phyloP scores from a whole-genome alignment of 2,329 filamentous ascomycete genomes.

The Clarireedia homoeocarpa region DNA sequence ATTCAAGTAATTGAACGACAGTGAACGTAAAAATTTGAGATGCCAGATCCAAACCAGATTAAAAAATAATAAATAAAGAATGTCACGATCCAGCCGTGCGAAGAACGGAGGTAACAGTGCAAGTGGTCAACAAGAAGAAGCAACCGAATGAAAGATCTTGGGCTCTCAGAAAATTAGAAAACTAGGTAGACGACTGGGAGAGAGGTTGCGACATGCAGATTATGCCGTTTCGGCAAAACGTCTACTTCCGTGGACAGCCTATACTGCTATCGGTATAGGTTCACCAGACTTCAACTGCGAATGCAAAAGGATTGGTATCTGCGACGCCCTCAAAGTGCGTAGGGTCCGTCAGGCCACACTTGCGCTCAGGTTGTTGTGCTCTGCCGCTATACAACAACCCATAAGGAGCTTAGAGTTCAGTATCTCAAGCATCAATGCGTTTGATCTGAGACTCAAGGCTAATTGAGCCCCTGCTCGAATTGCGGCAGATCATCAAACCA shows the following conservation, averaged over 20 bases:
- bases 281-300: background rate
- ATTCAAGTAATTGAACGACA: constrained; percentile 10
- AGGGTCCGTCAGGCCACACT: background rate
- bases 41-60: constrained; percentile 12
- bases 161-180: constrained; percentile 3
- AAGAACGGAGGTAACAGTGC: constrained; percentile 18
- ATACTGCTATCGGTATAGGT: constrained; percentile 1
- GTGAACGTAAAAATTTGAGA: background rate
- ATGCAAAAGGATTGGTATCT: background rate
- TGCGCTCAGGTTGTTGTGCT: background rate
- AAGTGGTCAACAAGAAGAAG: constrained; percentile 12
- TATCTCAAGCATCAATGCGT: constrained; percentile 2
- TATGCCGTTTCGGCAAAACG: constrained; percentile 3
- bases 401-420: background rate
- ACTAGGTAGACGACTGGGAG: constrained; percentile 9
- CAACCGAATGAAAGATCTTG: constrained; percentile 16
- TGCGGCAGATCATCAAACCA: background rate
- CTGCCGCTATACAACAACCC: background rate
- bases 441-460: constrained; percentile 4
- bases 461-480: background rate
- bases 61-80: constrained; percentile 15
- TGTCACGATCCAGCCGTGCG: constrained; percentile 29
- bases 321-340: background rate
- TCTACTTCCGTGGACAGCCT: background rate
- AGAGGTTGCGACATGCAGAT: constrained; percentile 7